A percentile compares a stretch with the other conserved stretches of the same genome.
These are phyloP conservation scores for Stropharia rugosoannulata DNA, from an alignment of 768 basidiomycete genomes.

Conservation along the genomic window DNA sequence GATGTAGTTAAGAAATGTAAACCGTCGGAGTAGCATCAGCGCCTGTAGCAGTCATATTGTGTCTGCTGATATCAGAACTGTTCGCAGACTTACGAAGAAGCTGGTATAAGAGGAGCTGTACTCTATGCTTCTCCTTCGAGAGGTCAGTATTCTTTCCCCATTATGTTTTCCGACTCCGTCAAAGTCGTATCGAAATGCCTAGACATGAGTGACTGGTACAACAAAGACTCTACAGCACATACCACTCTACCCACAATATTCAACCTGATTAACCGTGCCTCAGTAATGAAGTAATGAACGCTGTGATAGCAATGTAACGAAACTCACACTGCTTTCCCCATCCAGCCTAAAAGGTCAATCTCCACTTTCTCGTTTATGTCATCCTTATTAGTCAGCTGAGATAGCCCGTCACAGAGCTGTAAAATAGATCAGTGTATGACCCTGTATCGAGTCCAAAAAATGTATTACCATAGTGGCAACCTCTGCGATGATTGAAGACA, in stretches of 20 bases:
- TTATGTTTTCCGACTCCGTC: background rate
- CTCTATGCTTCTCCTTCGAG: background rate
- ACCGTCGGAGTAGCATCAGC: constrained; percentile 6
- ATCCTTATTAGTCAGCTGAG: background rate
- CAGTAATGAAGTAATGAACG: background rate
- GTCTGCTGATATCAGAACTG: background rate
- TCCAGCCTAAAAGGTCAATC: background rate
- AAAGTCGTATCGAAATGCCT: background rate
- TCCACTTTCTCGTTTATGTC: background rate
- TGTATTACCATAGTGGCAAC: background rate
- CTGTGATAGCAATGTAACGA: too few relatives aligned
- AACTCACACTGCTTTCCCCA: background rate
- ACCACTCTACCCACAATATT: background rate
- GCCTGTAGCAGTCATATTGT: background rate
- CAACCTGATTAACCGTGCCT: background rate
- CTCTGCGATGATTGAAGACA: background rate
- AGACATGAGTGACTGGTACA: background rate
- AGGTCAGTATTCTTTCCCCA: background rate
- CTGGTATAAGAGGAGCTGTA: background rate
- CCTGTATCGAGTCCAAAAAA: background rate
- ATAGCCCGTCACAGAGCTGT: background rate
- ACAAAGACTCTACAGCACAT: too few relatives aligned
- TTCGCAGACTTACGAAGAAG: background rate
- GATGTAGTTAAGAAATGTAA: background rate
- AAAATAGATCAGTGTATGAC: background rate